Base-by-base conservation (phyloP, 371 early-diverging fungal species). In the Conidiobolus incongruus region DNA sequence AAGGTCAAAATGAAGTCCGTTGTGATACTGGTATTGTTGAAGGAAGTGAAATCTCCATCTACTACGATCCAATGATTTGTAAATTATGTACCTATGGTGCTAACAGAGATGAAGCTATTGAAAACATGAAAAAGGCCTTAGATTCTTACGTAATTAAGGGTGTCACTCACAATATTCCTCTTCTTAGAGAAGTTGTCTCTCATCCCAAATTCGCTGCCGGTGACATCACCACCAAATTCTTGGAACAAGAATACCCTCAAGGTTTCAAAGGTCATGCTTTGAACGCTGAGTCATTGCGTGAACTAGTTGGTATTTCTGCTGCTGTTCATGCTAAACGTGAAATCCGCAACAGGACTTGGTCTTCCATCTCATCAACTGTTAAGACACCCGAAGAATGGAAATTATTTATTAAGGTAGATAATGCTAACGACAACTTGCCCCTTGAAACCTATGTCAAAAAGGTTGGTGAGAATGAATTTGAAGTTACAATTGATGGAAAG, bases 141-240 rank as follows among this genome's bases (percentile, higher is more conserved):
- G 90, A 91, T 59, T 65, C 58, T 12, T 89, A 90, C 53, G 81
- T 91, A 23, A 91, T 94, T 56, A 76, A 77, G 48, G 76, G 79
- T 40, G 91, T 94, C 4, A 90, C 89, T 1, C 92, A 91, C 66
- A 94, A 94, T 55, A 78, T 94, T 26, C 90, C 95, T 5, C 63
- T 94, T 4, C 54, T 95, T 46, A 75, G 87, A 34, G 86, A 84
- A 46, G 86, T 95, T 16, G 60, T 87, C 46, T 55, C 69, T 24
- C 81, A 81, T 55, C 65, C 75, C 10, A 66, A 77, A 29, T 95
- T 91, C 56, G 60, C 47, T 21, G 44, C 61, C 2, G 93, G 96
- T 35, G 69, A 68, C 49, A 72, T 85, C 51, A 74, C 84, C 10
- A 93, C 93, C 21, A 72, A 81, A 45, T 93, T 91, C 62, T 60